These are phyloP conservation scores for Trematosphaeria pertusa DNA, from an alignment of 2,329 filamentous ascomycete species.

Conservation along the genomic window DNA sequence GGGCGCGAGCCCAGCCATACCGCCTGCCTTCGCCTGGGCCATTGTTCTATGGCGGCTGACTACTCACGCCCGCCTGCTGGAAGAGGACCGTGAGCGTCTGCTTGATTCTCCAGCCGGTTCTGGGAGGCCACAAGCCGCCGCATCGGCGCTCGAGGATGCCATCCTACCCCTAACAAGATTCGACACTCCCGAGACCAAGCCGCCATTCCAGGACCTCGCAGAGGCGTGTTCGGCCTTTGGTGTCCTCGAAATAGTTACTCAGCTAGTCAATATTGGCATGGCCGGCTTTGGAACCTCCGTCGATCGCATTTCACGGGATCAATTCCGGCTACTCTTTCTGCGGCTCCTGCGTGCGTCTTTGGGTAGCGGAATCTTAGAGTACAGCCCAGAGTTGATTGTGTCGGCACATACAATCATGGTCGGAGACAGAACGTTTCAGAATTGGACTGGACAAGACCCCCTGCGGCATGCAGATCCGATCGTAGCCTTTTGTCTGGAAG, in stretches of 20 bases:
- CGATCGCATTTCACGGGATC: constrained; percentile 64
- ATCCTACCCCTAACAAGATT: constrained; percentile 29
- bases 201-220: constrained; percentile 35
- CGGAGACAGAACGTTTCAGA: constrained; percentile 54
- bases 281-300: constrained; percentile 56
- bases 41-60: constrained; percentile 59
- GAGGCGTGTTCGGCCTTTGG: constrained; percentile 30
- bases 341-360: constrained; percentile 74
- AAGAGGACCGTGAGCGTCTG: constrained; percentile 36
- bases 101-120: constrained; percentile 29
- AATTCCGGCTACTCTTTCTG: constrained; percentile 69
- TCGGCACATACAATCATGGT: constrained; percentile 69
- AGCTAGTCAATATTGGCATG: constrained; percentile 33
- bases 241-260: constrained; percentile 33
- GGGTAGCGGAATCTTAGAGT: constrained; percentile 66
- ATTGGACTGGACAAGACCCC: constrained; percentile 32
- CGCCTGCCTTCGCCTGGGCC: constrained; percentile 82
- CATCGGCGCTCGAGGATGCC: constrained; percentile 37
- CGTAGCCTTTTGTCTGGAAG: constrained; percentile 62
- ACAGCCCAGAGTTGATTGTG: constrained; percentile 73
- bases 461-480: constrained; percentile 42
- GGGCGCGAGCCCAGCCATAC: constrained; percentile 69
- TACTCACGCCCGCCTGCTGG: constrained; percentile 25
- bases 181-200: constrained; percentile 29
- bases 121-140: constrained; percentile 15